These are phyloP conservation scores for Xeromyces bisporus DNA, from an alignment of 495 filamentous ascomycete genomes.

Conservation along the genomic window DNA sequence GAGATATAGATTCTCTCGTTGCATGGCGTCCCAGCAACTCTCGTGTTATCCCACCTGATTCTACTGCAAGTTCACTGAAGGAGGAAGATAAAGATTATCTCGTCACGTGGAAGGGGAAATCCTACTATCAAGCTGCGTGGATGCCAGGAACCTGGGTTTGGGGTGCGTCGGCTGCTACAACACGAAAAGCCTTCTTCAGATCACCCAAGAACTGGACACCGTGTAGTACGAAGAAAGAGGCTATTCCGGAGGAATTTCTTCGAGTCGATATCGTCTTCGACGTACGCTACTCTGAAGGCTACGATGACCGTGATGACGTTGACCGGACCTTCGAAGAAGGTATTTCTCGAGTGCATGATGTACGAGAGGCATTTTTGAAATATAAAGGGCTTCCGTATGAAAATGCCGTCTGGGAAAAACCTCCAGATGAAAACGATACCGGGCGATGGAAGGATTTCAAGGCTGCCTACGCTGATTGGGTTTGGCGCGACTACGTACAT, in stretches of 20 bases:
- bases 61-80: slow-evolving; percentile 34
- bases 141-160: slow-evolving; percentile 78
- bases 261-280: slow-evolving; percentile 78
- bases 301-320: slow-evolving; percentile 29
- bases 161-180: slow-evolving; percentile 44
- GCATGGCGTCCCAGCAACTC: slow-evolving; percentile 64
- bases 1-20: slow-evolving; percentile 53
- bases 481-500: slow-evolving; percentile 54
- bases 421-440: slow-evolving; percentile 47
- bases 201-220: slow-evolving; percentile 45
- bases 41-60: slow-evolving; percentile 24
- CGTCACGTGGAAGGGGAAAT: slow-evolving; percentile 66
- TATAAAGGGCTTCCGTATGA: slow-evolving; percentile 94
- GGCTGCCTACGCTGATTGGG: slow-evolving; percentile 68
- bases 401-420: slow-evolving; percentile 74
- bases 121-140: slow-evolving; percentile 69
- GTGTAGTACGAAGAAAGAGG: slow-evolving; percentile 55
- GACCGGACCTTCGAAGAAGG: slow-evolving; percentile 40
- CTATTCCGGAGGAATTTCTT: slow-evolving; percentile 68
- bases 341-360: slow-evolving; percentile 46
- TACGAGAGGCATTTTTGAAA: slow-evolving; percentile 62
- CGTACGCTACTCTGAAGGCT: slow-evolving; percentile 42
- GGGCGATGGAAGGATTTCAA: slow-evolving; percentile 69
- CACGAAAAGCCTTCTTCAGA: slow-evolving; percentile 60
- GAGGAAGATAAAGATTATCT: slow-evolving; percentile 78